These are phyloP conservation scores for Claviceps spartinae DNA, from an alignment of 2,329 filamentous ascomycete species.

Conservation along the genomic window DNA sequence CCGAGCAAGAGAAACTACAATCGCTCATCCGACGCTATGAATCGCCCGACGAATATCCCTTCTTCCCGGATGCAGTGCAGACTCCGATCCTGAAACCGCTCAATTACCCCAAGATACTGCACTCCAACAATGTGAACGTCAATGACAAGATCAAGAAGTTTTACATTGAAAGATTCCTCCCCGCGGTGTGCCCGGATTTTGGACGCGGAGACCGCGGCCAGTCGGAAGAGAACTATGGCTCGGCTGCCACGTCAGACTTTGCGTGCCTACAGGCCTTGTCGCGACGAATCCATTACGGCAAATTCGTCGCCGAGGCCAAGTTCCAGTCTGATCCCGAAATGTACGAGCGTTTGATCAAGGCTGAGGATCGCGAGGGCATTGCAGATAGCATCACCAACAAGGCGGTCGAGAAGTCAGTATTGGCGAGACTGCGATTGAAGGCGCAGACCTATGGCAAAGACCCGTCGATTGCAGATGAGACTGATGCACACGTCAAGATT, in stretches of 20 bases:
- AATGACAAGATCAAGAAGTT: constrained; percentile 76
- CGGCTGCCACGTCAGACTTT: constrained; percentile 82
- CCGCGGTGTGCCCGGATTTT: constrained; percentile 66
- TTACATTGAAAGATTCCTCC: constrained; percentile 74
- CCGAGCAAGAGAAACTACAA: constrained; percentile 80
- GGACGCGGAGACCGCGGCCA: constrained; percentile 71
- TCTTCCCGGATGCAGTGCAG: constrained; percentile 75
- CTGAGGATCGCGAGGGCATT: constrained; percentile 66
- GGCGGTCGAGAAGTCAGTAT: constrained; percentile 79
- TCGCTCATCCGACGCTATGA: constrained; percentile 90
- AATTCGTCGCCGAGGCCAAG: constrained; percentile 95
- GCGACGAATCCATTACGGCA: constrained; percentile 89
- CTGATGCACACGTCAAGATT: constrained; percentile 59
- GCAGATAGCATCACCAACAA: constrained; percentile 82
- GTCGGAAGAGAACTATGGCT: constrained; percentile 88
- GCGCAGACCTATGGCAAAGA: constrained; percentile 89
- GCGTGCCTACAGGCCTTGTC: constrained; percentile 79
- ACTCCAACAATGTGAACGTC: constrained; percentile 80
- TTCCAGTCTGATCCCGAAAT: constrained; percentile 70
- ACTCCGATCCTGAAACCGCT: constrained; percentile 76
- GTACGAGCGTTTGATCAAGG: constrained; percentile 73
- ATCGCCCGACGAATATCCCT: constrained; percentile 92
- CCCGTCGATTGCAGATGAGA: constrained; percentile 48
- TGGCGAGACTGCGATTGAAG: constrained; percentile 77
- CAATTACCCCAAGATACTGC: constrained; percentile 75